phyloP scores from a whole-genome alignment of 192 early-diverging fungal genomes.

The Jimgerdemannia flammicorona region DNA sequence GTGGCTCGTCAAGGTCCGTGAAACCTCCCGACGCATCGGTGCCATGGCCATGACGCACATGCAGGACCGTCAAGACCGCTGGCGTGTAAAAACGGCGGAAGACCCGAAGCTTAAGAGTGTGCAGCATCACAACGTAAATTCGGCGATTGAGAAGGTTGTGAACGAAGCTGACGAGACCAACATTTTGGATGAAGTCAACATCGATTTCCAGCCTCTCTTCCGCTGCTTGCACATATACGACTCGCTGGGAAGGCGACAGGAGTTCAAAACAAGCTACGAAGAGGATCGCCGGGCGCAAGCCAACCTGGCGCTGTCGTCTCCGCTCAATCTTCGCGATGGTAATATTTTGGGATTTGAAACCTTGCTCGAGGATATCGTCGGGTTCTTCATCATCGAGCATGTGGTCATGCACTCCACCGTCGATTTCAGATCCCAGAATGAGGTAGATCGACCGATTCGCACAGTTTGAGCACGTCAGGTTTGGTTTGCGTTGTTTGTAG shows the following conservation, averaged over 20 bases:
- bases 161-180: conserved; percentile 79
- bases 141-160: conserved; percentile 75
- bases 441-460: conserved; percentile 29
- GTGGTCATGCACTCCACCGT: conserved; percentile 81
- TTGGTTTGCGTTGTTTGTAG: too few relatives aligned
- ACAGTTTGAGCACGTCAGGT: not conserved
- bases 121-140: conserved; percentile 61
- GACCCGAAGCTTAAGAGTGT: conserved; percentile 42
- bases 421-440: conserved; percentile 81
- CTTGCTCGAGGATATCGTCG: conserved; percentile 87
- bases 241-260: conserved; percentile 80
- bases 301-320: conserved; percentile 73
- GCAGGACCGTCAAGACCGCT: conserved; percentile 62
- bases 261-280: conserved; percentile 85
- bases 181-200: conserved; percentile 61
- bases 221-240: conserved; percentile 96
- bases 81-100: conserved; percentile 40
- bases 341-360: conserved; percentile 63
- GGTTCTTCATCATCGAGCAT: conserved; percentile 96
- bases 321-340: conserved; percentile 66
- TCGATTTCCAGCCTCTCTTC: conserved; percentile 94
- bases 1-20: conserved; percentile 87
- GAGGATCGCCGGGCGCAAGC: conserved; percentile 90
- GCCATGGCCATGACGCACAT: conserved; percentile 78
- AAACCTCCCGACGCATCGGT: conserved; percentile 79